phyloP scores from a whole-genome alignment of 2,329 filamentous ascomycete species.

The Fusarium kyushuense region DNA sequence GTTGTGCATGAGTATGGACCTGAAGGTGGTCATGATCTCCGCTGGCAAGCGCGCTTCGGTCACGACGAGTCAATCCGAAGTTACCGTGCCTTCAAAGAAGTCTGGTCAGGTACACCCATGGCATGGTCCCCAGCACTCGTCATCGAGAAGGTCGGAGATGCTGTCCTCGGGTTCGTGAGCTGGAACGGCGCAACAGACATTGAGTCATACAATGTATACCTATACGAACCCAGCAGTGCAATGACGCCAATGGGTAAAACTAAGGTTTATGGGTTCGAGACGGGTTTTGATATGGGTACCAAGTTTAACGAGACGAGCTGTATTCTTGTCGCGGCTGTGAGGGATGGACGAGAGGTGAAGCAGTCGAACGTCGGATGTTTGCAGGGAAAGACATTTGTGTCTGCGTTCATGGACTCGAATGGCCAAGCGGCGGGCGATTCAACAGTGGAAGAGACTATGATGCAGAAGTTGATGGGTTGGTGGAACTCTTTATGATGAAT shows the following conservation, averaged over 20 bases:
- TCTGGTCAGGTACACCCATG: slow-evolving; percentile 43
- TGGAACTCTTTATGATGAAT: slow-evolving; percentile 2
- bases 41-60: slow-evolving; percentile 46
- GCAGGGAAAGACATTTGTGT: slow-evolving; percentile 29
- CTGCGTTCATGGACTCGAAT: slow-evolving; percentile 16
- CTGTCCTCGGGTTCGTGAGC: slow-evolving; percentile 34
- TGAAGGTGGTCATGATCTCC: slow-evolving; percentile 35
- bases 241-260: slow-evolving; percentile 16
- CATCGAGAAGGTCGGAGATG: slow-evolving; percentile 14
- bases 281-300: slow-evolving; percentile 35
- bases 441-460: not conserved
- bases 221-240: not conserved
- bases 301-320: slow-evolving; percentile 35
- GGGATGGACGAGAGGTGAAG: slow-evolving; percentile 32
- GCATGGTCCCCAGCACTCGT: slow-evolving; percentile 33
- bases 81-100: slow-evolving; percentile 45
- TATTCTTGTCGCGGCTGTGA: slow-evolving; percentile 39
- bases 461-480: slow-evolving; percentile 28
- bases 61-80: slow-evolving; percentile 33
- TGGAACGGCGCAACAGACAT: slow-evolving; percentile 49
- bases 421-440: slow-evolving; percentile 7
- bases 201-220: slow-evolving; percentile 42
- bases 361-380: slow-evolving; percentile 42
- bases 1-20: slow-evolving; percentile 46
- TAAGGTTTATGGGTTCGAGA: slow-evolving; percentile 39